These are phyloP conservation scores for Backusella parvicylindrica DNA, from an alignment of 192 early-diverging fungal genomes.

Conservation along the genomic window DNA sequence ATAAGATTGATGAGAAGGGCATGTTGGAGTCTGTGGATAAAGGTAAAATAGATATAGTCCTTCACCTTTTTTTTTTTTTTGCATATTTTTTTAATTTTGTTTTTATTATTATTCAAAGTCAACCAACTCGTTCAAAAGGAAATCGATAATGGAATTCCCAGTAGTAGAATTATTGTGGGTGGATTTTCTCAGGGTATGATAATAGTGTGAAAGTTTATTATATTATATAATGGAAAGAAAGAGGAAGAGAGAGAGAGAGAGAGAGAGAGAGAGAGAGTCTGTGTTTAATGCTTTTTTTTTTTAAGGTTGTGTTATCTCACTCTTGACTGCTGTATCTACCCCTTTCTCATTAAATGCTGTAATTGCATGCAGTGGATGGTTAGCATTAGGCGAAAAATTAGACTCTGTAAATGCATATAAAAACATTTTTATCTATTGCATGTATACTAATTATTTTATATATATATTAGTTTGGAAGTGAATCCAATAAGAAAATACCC, in stretches of 20 bases:
- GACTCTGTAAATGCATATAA: slow-evolving; percentile 20
- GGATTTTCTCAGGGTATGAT: slow-evolving; percentile 85
- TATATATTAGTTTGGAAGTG: slow-evolving; percentile 37
- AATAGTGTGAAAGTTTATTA: neutral
- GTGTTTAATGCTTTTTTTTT: neutral
- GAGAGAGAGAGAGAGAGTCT: too few relatives aligned
- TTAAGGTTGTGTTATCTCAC: slow-evolving; percentile 53
- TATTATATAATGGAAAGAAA: neutral
- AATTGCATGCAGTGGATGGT: slow-evolving; percentile 74
- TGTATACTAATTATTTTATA: neutral
- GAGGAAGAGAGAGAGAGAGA: too few relatives aligned
- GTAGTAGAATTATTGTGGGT: slow-evolving; percentile 85
- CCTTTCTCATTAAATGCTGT: slow-evolving; percentile 66
- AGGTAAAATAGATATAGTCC: neutral
- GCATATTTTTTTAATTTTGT: neutral
- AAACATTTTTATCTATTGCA: neutral
- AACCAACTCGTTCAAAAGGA: slow-evolving; percentile 65
- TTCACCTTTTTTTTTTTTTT: neutral
- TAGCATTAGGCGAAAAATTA: slow-evolving; percentile 58
- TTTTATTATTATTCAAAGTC: slow-evolving; percentile 29
- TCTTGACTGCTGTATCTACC: slow-evolving; percentile 66
- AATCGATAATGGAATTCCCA: slow-evolving; percentile 71
- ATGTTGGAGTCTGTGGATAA: slow-evolving; percentile 58
- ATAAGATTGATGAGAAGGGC: slow-evolving; percentile 65
- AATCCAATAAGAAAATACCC: slow-evolving; percentile 64